Evolutionary conservation across 208 protist genomes (phyloP).

Genomic region (Crithidia sp.): DNA sequence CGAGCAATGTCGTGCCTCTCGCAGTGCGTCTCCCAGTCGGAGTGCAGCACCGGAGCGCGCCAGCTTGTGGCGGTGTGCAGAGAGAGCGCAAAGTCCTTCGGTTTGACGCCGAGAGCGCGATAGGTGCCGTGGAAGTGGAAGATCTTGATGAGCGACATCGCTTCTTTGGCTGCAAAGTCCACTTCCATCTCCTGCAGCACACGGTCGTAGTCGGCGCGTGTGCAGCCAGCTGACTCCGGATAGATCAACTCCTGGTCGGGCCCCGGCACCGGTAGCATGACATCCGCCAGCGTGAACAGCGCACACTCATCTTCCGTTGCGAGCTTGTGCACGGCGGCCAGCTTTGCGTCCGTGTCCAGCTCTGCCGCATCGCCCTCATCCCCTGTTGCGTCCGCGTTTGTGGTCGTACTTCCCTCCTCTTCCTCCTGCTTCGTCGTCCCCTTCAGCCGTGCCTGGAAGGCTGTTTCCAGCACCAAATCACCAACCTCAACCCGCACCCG

Average conservation of each 20-base stretch:
- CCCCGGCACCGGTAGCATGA: constrained; percentile 93
- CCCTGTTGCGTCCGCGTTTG: background rate
- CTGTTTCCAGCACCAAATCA: constrained; percentile 81
- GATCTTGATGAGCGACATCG: constrained; percentile 58
- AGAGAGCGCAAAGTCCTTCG: constrained; percentile 44
- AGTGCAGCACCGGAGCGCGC: constrained; percentile 59
- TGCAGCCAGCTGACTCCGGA: constrained; percentile 57
- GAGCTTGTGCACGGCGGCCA: constrained; percentile 66
- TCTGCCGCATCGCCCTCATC: background rate
- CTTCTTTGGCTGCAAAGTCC: constrained; percentile 21
- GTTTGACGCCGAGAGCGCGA: constrained; percentile 63
- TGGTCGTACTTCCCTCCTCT: constrained; percentile 4
- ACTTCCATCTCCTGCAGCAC: constrained; percentile 42
- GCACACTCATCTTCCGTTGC: constrained; percentile 61
- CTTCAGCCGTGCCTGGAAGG: constrained; percentile 31
- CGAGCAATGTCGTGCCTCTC: constrained; percentile 7
- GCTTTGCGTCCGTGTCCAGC: constrained; percentile 10
- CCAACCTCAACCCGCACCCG: constrained; percentile 61
- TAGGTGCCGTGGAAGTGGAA: constrained; percentile 93
- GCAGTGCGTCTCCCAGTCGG: constrained; percentile 59
- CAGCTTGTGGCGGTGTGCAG: constrained; percentile 33
- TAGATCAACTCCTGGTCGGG: constrained; percentile 74
- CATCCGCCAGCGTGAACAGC: constrained; percentile 78
- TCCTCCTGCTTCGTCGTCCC: background rate
- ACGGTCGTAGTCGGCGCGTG: constrained; percentile 56